Evolutionary conservation across 108 stramenopile species (phyloP), one percentile per base, ranked within the genome.

Genomic region (Pseudonitzschia delicatissima): DNA sequence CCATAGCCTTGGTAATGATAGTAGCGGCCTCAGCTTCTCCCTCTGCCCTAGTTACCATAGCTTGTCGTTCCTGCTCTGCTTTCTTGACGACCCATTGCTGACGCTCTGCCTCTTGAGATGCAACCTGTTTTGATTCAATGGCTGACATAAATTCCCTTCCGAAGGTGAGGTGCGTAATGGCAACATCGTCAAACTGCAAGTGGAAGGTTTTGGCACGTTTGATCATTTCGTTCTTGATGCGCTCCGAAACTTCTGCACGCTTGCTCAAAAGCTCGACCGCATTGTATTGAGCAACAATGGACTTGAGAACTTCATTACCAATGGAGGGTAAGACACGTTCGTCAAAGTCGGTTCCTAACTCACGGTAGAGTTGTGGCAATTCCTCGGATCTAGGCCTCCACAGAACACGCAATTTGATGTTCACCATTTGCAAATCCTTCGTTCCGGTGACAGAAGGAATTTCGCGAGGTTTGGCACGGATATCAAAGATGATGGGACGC

Each of bases 361-460:
- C 87, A 53, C 91, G 86, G 77, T 96, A 99, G 63, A 99, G 83
- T 31, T 79, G 68, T 11, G 98, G 95, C 29, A 99, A 80, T 69
- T 96, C 81, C 45, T 93, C 86, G 62, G 88, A 90, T 39, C 89
- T 81, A n/a, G 99, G 99, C 58, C 98, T 74, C 82, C 96, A 97
- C 45, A 99, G 83, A 9, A 99, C 99, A 39, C 97, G 85, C 23
- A 99, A 77, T 59, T 96, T 96, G 77, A 99, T 99, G 79, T 96
- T 99, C 31, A 99, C 99, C 95, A 96, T 98, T 72, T 99, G 99
- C 61, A 99, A 76, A 83, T 99, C 99, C 88, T 99, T 99, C 40
- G 99, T 99, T 51, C 98, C 93, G n/a, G 95, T 96, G 36, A 92
- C 77, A 50, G 90, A 96, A 45, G 96, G 94, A 71, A 99, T 97